Evolutionary conservation across 495 filamentous ascomycete species (phyloP).

Genomic region (Sabuloglossum arenarium): DNA sequence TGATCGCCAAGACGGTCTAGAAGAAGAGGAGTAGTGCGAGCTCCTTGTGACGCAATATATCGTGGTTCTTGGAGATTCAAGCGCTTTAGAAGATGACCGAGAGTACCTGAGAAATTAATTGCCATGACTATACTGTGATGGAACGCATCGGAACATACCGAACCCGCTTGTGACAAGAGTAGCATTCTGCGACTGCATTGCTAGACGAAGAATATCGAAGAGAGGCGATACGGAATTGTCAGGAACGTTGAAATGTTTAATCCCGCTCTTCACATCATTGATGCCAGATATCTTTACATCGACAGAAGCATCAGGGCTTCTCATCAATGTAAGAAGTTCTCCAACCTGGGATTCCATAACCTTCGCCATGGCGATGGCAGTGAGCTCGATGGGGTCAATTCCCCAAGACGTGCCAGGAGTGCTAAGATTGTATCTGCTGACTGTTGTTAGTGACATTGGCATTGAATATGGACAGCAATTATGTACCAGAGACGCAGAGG

Average conservation of each 20-base stretch:
- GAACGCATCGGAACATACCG: conserved; percentile 34
- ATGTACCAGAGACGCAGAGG: neutral
- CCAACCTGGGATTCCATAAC: conserved; percentile 41
- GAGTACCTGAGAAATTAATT: neutral
- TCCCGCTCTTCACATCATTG: conserved; percentile 55
- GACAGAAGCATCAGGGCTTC: conserved; percentile 40
- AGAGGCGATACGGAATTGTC: conserved; percentile 46
- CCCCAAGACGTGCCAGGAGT: neutral
- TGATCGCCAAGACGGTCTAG: conserved; percentile 75
- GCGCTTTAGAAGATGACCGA: conserved; percentile 61
- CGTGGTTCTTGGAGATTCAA: conserved; percentile 63
- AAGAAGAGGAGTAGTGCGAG: conserved; percentile 45
- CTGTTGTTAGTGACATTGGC: neutral
- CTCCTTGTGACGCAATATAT: conserved; percentile 39
- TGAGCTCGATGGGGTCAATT: neutral
- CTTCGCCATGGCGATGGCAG: conserved; percentile 14
- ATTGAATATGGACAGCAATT: neutral
- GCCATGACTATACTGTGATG: neutral
- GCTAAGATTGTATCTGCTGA: neutral
- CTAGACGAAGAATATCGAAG: conserved; percentile 49
- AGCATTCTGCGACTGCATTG: conserved; percentile 49
- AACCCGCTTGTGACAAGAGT: conserved; percentile 53
- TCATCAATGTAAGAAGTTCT: conserved; percentile 43
- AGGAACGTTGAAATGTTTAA: conserved; percentile 75
- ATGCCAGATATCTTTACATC: conserved; percentile 36